Base-by-base conservation (phyloP, 768 basidiomycete species). In the Agrocybe pediades region DNA sequence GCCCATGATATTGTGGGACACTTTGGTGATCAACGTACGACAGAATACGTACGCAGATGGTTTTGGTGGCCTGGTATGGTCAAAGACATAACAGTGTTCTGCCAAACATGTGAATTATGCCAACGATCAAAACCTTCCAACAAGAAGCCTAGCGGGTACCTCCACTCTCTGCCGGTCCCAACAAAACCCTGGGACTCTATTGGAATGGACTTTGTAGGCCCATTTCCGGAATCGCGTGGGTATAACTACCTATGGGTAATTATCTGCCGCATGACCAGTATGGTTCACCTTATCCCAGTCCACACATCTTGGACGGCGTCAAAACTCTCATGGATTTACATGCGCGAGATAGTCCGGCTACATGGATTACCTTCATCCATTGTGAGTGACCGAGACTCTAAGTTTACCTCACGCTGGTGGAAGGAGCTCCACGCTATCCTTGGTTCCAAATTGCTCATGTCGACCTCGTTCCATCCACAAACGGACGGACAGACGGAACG, bases 181-280 rank as follows among this genome's bases (percentile, higher is more conserved):
- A 9, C 55, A 1, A 59, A 60, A 13, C 76, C 72, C 9, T 77
- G 75, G 74, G 50, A 63, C 23, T 65, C 69, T 3, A 69, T 78
- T 21, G 66, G 67, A 0, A 75, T 77, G 71, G 74, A 78, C 46
- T 74, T 76, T 55, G 72, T 79, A 17, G 71, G 67, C 42, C 69
- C 72, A 50, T 71, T 81, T 1, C 77, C 76, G 0, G 41, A 47
- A 0, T 74, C 73, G 7, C 61, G 72, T 43, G 69, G 69, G 4
- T 76, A 65, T 52, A 65, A 74, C 52, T 67, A 70, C 2, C 71
- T 75, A 15, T 59, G 58, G 33, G 71, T 76, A 2, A 59, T 81
- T 21, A 69, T 71, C 20, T 70, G 77, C 56, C 60, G 71, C 2
- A 54, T 80, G 30, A 73, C 74, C n/a, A 73, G 74, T 43, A 64